Conservation (phyloP, 2,329 filamentous ascomycete species). For the Sphaerulina vaccinii region DNA sequence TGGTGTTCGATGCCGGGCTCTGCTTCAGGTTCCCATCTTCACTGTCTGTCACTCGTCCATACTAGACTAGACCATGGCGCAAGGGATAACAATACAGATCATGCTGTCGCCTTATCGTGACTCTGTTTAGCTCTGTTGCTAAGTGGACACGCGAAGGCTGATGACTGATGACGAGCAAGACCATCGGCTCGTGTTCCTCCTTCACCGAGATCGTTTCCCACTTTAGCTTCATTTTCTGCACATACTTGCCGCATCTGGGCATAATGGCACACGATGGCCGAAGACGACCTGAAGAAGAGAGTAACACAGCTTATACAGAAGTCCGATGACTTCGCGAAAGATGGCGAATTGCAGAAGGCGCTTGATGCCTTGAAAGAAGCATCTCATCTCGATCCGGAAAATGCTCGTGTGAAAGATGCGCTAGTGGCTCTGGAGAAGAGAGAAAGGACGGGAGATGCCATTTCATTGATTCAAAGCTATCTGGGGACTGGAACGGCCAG, state of each 20-base stretch:
- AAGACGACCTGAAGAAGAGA: constrained; percentile 21
- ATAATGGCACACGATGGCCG: constrained; percentile 31
- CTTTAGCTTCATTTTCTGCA: constrained; percentile 4
- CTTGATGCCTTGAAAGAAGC: constrained; percentile 46
- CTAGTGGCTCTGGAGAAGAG: constrained; percentile 42
- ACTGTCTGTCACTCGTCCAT: not conserved
- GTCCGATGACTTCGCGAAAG: constrained; percentile 27
- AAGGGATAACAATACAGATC: not conserved
- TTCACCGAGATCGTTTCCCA: not conserved
- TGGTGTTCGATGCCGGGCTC: not conserved
- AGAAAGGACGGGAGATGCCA: constrained; percentile 26
- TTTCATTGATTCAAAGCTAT: constrained; percentile 28
- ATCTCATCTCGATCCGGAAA: constrained; percentile 44
- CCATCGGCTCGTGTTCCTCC: not conserved
- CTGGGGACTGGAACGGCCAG: constrained; percentile 35
- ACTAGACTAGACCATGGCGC: not conserved
- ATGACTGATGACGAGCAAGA: not conserved
- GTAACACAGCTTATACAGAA: constrained; percentile 26
- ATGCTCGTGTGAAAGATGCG: constrained; percentile 42
- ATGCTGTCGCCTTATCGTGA: not conserved
- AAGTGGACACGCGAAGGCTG: not conserved
- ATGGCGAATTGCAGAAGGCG: constrained; percentile 40
- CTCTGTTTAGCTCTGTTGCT: not conserved
- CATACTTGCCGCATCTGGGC: constrained; percentile 11
- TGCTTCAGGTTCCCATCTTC: not conserved